These are phyloP conservation scores for Suhomyces sp. DNA, from an alignment of 805 yeast genomes.

Conservation along the genomic window DNA sequence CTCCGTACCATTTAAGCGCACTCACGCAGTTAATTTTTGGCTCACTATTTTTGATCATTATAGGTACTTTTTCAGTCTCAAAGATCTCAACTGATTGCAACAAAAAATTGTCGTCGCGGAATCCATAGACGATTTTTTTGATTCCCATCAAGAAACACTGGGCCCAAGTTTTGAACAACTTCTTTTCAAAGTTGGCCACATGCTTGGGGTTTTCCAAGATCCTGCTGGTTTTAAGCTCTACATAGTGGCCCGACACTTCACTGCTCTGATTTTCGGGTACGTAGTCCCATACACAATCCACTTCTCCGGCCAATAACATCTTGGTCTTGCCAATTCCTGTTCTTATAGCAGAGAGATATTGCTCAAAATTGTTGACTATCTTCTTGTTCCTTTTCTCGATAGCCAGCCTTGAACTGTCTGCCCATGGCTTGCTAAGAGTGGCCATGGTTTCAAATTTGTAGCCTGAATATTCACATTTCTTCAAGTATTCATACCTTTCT, in stretches of 20 bases:
- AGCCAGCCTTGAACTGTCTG: slow-evolving; percentile 57
- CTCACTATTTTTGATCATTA: slow-evolving; percentile 54
- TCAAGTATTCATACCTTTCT: slow-evolving; percentile 27
- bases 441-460: slow-evolving; percentile 83
- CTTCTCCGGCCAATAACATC: slow-evolving; percentile 80
- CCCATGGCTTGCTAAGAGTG: slow-evolving; percentile 75
- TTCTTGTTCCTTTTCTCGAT: slow-evolving; percentile 65
- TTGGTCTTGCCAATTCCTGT: slow-evolving; percentile 78
- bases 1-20: slow-evolving; percentile 83
- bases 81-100: slow-evolving; percentile 70
- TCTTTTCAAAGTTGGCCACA: slow-evolving; percentile 66
- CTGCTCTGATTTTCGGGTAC: slow-evolving; percentile 46
- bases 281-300: slow-evolving; percentile 86
- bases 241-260: slow-evolving; percentile 69
- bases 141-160: slow-evolving; percentile 89
- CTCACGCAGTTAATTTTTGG: slow-evolving; percentile 67
- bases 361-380: slow-evolving; percentile 67
- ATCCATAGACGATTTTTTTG: slow-evolving; percentile 79
- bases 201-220: slow-evolving; percentile 54
- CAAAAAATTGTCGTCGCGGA: slow-evolving; percentile 69
- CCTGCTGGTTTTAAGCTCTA: slow-evolving; percentile 75
- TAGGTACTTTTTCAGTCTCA: slow-evolving; percentile 75
- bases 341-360: slow-evolving; percentile 74
- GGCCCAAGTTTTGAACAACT: slow-evolving; percentile 83
- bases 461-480: slow-evolving; percentile 57